Conservation (phyloP, 306 rosid species). For the Rosa lucieae region DNA sequence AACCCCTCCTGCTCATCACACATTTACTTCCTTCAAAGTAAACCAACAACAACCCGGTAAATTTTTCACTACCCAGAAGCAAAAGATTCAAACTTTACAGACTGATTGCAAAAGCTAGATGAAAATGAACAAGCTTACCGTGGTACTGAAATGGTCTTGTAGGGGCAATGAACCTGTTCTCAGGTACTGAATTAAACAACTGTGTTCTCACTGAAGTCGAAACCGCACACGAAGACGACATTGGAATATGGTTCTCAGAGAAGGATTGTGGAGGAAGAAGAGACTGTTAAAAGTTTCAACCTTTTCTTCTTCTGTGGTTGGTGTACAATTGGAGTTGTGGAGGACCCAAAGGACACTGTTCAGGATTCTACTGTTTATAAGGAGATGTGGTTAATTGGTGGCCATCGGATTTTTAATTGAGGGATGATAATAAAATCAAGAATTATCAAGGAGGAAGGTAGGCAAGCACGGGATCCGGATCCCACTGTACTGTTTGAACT, state of each 20-base stretch:
- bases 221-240: slow-evolving; percentile 49
- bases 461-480: too few relatives aligned
- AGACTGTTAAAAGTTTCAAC: neutral
- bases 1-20: slow-evolving; percentile 60
- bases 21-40: slow-evolving; percentile 71
- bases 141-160: slow-evolving; percentile 36
- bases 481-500: too few relatives aligned
- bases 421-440: too few relatives aligned
- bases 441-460: too few relatives aligned
- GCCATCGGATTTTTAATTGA: too few relatives aligned
- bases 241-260: slow-evolving; percentile 11
- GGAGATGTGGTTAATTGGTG: too few relatives aligned
- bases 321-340: slow-evolving; percentile 13
- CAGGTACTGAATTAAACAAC: slow-evolving; percentile 33
- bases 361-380: too few relatives aligned
- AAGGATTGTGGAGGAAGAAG: neutral
- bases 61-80: neutral
- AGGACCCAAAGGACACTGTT: neutral
- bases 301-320: neutral
- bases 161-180: slow-evolving; percentile 34
- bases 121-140: slow-evolving; percentile 33
- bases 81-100: neutral
- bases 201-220: slow-evolving; percentile 47
- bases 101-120: neutral
- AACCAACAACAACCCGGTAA: slow-evolving; percentile 5